Percentiles rank a stretch among this genome's conserved stretches.
These are phyloP conservation scores for Triticum timopheevii DNA, from an alignment of 176 grass and related monocot species.

Conservation along the genomic window DNA sequence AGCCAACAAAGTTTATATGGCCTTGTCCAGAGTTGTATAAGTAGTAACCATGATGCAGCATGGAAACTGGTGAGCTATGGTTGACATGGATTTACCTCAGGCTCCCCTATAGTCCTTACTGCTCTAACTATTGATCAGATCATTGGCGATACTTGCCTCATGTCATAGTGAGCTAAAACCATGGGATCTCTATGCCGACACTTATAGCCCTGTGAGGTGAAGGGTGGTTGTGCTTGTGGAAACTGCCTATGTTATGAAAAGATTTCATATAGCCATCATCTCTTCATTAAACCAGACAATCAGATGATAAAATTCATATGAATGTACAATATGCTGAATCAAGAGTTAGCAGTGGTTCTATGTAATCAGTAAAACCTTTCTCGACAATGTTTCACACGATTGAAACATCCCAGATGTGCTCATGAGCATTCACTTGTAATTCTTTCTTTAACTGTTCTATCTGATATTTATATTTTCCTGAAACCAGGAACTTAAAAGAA, in stretches of 20 bases:
- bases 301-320: neutral
- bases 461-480: conserved; percentile 26
- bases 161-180: neutral
- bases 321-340: conserved; percentile 11
- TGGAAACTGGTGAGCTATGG: neutral
- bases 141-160: neutral
- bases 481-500: conserved; percentile 84
- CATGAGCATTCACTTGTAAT: neutral
- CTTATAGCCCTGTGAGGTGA: conserved; percentile 12
- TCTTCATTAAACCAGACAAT: neutral
- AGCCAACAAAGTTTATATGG: neutral
- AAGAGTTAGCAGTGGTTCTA: conserved; percentile 13
- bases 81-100: neutral
- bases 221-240: neutral
- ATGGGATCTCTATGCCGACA: neutral
- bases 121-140: neutral
- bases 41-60: neutral
- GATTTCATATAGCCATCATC: neutral
- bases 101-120: neutral
- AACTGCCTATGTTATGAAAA: neutral
- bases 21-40: conserved; percentile 7
- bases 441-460: neutral
- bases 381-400: neutral
- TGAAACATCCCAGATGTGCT: conserved; percentile 3
- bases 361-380: neutral